Conservation (phyloP, 1,284 basidiomycete species). For the Hymenochaete sp. region DNA sequence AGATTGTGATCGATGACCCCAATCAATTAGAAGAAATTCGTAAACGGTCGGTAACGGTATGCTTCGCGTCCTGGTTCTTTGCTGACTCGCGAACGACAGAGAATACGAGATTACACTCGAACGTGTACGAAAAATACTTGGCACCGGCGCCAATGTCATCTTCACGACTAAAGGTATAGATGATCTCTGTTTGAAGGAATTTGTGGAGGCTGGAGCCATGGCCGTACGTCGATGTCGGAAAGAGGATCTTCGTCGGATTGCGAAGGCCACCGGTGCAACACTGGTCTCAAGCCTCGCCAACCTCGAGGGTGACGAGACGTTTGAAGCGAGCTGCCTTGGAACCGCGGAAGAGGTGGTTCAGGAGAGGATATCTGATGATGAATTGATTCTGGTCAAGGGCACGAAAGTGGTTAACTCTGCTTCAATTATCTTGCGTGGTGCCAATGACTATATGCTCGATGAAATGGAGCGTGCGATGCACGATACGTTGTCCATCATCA, state of each 20-base stretch:
- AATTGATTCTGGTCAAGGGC: slow-evolving; percentile 94
- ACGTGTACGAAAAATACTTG: slow-evolving; percentile 93
- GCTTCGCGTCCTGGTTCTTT: neutral
- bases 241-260: slow-evolving; percentile 94
- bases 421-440: slow-evolving; percentile 91
- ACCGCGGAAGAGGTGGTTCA: slow-evolving; percentile 93
- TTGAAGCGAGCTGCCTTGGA: slow-evolving; percentile 86
- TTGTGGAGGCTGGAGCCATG: slow-evolving; percentile 98
- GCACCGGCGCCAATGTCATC: slow-evolving; percentile 93
- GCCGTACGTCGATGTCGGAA: slow-evolving; percentile 96
- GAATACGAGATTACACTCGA: slow-evolving; percentile 97
- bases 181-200: slow-evolving; percentile 96
- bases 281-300: slow-evolving; percentile 92
- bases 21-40: slow-evolving; percentile 96
- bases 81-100: slow-evolving; percentile 32
- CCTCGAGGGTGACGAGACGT: slow-evolving; percentile 97
- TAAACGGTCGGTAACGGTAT: slow-evolving; percentile 52
- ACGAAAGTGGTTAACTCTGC: slow-evolving; percentile 94
- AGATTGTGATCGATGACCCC: slow-evolving; percentile 96
- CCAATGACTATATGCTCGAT: slow-evolving; percentile 99
- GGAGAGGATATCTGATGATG: slow-evolving; percentile 97
- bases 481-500: slow-evolving; percentile 92
- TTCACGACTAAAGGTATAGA: slow-evolving; percentile 99
- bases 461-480: slow-evolving; percentile 99
- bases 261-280: slow-evolving; percentile 94